A percentile compares a stretch with the other conserved stretches of the same genome.
phyloP scores from a whole-genome alignment of 441 rosid genomes.

The Viola pubescens region DNA sequence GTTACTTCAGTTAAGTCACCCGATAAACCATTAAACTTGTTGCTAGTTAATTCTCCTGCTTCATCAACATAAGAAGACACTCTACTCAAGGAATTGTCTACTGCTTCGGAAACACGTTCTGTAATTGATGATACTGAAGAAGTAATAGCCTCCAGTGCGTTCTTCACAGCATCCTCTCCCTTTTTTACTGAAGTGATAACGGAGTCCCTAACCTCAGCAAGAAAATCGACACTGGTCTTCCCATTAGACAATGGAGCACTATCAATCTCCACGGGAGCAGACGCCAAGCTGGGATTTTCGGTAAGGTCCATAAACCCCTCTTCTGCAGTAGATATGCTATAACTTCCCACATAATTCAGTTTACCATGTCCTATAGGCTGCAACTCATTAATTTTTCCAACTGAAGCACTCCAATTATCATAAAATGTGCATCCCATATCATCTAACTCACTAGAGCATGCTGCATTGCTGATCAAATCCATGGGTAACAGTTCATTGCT shows the following conservation, averaged over 20 bases:
- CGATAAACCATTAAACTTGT: conserved; percentile 45
- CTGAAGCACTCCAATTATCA: too few species aligned
- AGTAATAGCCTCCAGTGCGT: conserved; percentile 46
- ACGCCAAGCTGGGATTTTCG: conserved; percentile 28
- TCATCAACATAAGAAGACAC: conserved; percentile 47
- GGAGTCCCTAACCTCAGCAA: conserved; percentile 38
- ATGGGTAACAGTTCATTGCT: conserved; percentile 24
- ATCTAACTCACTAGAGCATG: conserved; percentile 27
- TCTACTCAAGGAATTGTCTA: conserved; percentile 41
- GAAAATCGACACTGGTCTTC: conserved; percentile 42
- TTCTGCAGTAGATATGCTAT: conserved; percentile 32
- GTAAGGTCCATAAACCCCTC: conserved; percentile 26
- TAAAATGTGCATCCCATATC: conserved; percentile 28
- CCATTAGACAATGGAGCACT: conserved; percentile 28
- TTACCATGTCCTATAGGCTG: conserved; percentile 19
- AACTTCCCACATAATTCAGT: conserved; percentile 39
- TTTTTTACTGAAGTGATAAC: conserved; percentile 42
- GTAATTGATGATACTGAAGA: conserved; percentile 49
- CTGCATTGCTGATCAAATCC: conserved; percentile 19
- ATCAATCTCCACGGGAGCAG: conserved; percentile 31
- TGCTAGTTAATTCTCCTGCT: conserved; percentile 44
- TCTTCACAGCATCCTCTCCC: conserved; percentile 47
- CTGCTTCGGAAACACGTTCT: conserved; percentile 53
- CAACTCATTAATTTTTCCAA: too few species aligned
- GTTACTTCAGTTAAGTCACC: conserved; percentile 47